Evolutionary conservation across 2,329 filamentous ascomycete species (phyloP).

Genomic region (Trichoderma citrinoviride): DNA sequence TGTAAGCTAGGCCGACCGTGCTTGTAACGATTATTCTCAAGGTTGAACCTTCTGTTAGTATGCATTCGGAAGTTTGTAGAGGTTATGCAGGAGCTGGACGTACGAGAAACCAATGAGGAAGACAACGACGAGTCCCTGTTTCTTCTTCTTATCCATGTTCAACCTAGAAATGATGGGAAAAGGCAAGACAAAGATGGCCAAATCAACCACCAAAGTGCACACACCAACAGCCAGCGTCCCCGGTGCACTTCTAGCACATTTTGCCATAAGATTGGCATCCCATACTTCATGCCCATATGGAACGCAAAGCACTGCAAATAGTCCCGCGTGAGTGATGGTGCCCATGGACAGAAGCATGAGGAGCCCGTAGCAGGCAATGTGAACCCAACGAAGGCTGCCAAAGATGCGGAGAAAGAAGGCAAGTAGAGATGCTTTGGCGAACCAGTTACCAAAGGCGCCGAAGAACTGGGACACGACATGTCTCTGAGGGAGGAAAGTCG

Average conservation of each 20-base stretch:
- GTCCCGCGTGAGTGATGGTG: not conserved
- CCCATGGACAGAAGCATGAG: not conserved
- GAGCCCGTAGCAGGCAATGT: not conserved
- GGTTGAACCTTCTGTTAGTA: not conserved
- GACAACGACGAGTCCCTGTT: not conserved
- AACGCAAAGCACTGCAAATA: constrained; percentile 4
- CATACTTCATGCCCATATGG: not conserved
- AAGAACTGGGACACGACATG: constrained; percentile 10
- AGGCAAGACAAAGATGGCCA: constrained; percentile 1
- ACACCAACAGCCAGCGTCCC: not conserved
- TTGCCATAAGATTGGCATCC: not conserved
- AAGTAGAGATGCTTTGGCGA: constrained; percentile 2
- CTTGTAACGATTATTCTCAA: constrained; percentile 7
- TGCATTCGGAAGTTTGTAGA: not conserved
- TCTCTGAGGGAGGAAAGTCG: not conserved
- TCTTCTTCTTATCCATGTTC: constrained; percentile 9
- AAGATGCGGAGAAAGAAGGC: constrained; percentile 1
- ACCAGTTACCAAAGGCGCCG: not conserved
- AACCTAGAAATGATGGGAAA: constrained; percentile 1
- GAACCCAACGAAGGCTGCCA: constrained; percentile 4
- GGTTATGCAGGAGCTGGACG: not conserved
- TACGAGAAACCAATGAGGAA: constrained; percentile 6
- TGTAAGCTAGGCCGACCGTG: not conserved
- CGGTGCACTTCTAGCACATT: not conserved
- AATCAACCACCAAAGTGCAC: not conserved